phyloP scores from a whole-genome alignment of 2,329 filamentous ascomycete species.

The Chaetomium globosum region DNA sequence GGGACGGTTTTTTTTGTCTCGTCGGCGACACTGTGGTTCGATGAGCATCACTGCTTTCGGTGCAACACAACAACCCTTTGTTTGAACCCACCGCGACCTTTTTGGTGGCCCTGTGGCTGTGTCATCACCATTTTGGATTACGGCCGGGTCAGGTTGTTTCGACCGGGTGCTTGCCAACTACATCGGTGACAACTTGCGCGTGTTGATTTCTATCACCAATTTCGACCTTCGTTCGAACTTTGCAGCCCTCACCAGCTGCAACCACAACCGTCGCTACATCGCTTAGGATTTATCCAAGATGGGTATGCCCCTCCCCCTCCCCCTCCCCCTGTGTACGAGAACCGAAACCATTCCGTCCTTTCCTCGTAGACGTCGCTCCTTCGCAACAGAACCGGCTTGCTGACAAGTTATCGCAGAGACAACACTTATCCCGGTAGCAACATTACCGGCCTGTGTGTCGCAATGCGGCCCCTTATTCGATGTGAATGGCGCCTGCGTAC shows the following conservation, averaged over 20 bases:
- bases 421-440: conserved; percentile 59
- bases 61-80: conserved; percentile 2
- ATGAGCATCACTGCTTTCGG: neutral
- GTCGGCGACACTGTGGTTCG: neutral
- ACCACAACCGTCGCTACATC: conserved; percentile 1
- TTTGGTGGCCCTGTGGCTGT: neutral
- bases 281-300: conserved; percentile 10
- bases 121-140: neutral
- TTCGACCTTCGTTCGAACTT: neutral
- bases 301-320: conserved; percentile 15
- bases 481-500: conserved; percentile 72
- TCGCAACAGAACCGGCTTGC: neutral
- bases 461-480: conserved; percentile 64
- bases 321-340: neutral
- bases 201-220: neutral
- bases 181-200: neutral
- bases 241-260: neutral
- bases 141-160: conserved; percentile 3
- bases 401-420: conserved; percentile 40
- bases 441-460: conserved; percentile 65
- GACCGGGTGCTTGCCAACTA: conserved; percentile 2
- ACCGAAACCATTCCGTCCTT: neutral
- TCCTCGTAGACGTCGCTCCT: neutral
- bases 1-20: neutral
- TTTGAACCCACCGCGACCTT: neutral